Conservation (phyloP, 1,284 basidiomycete species). For the Cutaneotrichosporon cyanovorans region DNA sequence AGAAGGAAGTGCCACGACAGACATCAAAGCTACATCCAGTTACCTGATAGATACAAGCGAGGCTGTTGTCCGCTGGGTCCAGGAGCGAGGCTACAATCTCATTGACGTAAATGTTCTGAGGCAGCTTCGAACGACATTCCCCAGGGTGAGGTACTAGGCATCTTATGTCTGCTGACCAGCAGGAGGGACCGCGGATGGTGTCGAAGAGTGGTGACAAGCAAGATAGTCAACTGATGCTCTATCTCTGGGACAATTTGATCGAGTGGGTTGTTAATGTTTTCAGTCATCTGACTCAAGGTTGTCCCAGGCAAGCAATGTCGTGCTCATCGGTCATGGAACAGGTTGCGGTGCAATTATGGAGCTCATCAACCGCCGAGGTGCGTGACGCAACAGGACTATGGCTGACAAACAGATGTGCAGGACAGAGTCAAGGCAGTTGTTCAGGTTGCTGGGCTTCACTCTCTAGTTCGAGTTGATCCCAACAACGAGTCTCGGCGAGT, state of each 20-base stretch:
- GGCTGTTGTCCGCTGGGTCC: constrained; percentile 69
- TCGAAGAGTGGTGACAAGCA: constrained; percentile 22
- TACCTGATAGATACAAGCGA: constrained; percentile 81
- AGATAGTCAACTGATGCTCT: constrained; percentile 58
- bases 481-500: constrained; percentile 27
- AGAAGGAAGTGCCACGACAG: constrained; percentile 61
- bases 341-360: constrained; percentile 69
- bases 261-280: constrained; percentile 54
- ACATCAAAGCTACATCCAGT: constrained; percentile 67
- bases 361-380: constrained; percentile 63
- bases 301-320: constrained; percentile 60
- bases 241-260: constrained; percentile 93
- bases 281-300: constrained; percentile 49
- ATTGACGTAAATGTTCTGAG: constrained; percentile 82
- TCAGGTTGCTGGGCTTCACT: constrained; percentile 64
- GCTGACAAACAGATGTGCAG: constrained; percentile 51
- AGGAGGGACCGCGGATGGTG: constrained; percentile 26
- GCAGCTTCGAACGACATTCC: constrained; percentile 50
- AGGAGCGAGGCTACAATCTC: constrained; percentile 56
- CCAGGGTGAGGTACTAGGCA: constrained; percentile 15
- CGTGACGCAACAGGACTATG: constrained; percentile 18
- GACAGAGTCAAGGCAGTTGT: constrained; percentile 60
- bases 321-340: constrained; percentile 79
- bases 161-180: background rate
- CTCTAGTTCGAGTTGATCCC: constrained; percentile 39